Evolutionary conservation across 2,329 filamentous ascomycete species (phyloP), one percentile per base, ranked within the genome.

Genomic region (Aspergillus fijiensis): DNA sequence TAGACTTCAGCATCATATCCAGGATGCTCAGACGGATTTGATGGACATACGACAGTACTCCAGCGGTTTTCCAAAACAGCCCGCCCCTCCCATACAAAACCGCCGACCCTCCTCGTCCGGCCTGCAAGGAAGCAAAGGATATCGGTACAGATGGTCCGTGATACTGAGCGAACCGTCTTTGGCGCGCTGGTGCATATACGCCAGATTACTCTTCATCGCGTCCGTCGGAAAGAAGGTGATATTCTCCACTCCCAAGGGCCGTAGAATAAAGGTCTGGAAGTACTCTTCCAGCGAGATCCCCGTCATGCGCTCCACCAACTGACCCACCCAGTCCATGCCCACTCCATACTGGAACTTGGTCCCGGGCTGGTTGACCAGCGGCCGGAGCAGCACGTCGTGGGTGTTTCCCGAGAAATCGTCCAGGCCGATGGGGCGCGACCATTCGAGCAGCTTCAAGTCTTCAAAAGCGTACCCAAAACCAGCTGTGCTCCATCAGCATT

Each of bases 311-410:
- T 19, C 5, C 49, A 31, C 5, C 11, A 11, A 31, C 7, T 25
- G 7, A 51, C 49, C 49, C n/a, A 51, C 23, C 23, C 12, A 14
- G 49, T 21, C 23, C 25, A 51, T 4, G 19, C 16, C 11, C 81
- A 84, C 81, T 0, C 83, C 83, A 23, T 89, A 89, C 59, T 85
- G 80, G 84, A 85, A 90, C 3, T 76, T 77, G 25, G 82, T 80
- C 0, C 87, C 87, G 0, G 88, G 87, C 63, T 90, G 85, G 63
- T 87, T 85, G 1, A 89, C 70, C 16, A 90, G 71, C 0, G 87
- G 84, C 59, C 74, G 69, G 39, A 80, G 67, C 49, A 88, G 75
- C n/a, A 49, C 21, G 25, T 85, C 85, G 33, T 79, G 76, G 16
- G 80, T 67, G 5, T 83, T 76, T 0, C 83, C 82, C 0, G 80